Evolutionary conservation across 208 protist genomes (phyloP), one percentile per base, ranked within the genome.

Genomic region (Kentomonas sorsogonicus): DNA sequence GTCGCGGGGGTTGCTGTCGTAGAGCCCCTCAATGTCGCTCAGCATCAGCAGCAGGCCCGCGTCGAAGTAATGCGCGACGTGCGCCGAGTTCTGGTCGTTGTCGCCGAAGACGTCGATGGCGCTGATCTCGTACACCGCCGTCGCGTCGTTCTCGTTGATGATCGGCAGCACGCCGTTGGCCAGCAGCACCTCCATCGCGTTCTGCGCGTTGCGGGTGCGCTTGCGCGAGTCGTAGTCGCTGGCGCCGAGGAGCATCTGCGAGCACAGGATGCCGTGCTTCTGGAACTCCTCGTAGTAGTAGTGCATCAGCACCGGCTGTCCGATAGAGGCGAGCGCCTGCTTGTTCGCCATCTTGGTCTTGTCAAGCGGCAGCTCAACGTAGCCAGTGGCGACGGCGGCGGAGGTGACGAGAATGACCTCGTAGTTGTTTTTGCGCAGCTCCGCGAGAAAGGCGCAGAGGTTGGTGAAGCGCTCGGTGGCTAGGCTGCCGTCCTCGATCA

Each of bases 101-200:
- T 91, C 77, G 11, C 52, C 65, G 50, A 64, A 68, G 29, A 59
- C 44, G 38, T 38, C 59, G 16, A 82, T 65, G n/a, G n/a, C n/a
- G n/a, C n/a, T n/a, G n/a, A n/a, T n/a, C n/a, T n/a, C n/a, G n/a
- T n/a, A n/a, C n/a, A n/a, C n/a, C n/a, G n/a, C n/a, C n/a, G n/a
- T n/a, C 25, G 72, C 79, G 63, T 91, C 83, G 52, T 91, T 91
- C 70, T 91, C 83, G 56, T 91, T 91, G 43, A 91, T 41, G 50
- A 91, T 71, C 25, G 83, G 83, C 20, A 91, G 46, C 36, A 79
- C 60, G 16, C 72, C 69, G 20, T 64, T 20, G 16, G 29, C 38
- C 0, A 91, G 53, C 13, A 87, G 60, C 40, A 50, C 69, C 27
- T 83, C 63, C 16, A 94, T 51, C 18, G 80, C 76, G 25, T 77